Conservation (phyloP, 1,139 yeast genomes). For the Debaryomyces nepalensis region DNA sequence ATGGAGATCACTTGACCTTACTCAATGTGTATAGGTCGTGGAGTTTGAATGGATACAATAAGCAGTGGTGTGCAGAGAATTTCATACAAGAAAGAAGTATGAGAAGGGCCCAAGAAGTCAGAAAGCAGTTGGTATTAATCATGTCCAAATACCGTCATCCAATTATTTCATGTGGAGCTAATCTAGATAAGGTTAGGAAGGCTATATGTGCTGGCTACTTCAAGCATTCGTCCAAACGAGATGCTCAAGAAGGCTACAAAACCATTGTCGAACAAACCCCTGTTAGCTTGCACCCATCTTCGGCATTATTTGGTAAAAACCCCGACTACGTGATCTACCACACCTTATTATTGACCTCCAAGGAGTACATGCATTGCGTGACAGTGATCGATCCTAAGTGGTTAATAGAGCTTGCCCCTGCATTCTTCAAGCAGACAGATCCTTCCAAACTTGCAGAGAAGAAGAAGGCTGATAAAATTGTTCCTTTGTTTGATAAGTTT, state of each 20-base stretch:
- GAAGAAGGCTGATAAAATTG: conserved; percentile 54
- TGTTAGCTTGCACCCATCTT: conserved; percentile 88
- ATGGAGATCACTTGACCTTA: conserved; percentile 87
- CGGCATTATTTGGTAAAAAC: conserved; percentile 72
- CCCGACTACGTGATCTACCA: conserved; percentile 86
- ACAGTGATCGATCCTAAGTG: conserved; percentile 83
- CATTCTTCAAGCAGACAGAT: conserved; percentile 72
- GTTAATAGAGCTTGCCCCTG: conserved; percentile 86
- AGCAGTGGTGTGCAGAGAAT: conserved; percentile 81
- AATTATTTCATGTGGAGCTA: conserved; percentile 62
- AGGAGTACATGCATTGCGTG: conserved; percentile 91
- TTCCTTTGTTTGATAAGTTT: conserved; percentile 64
- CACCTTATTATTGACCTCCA: conserved; percentile 76
- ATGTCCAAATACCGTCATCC: conserved; percentile 60
- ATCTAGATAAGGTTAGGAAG: conserved; percentile 65
- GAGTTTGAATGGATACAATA: conserved; percentile 64
- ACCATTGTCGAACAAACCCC: conserved; percentile 79
- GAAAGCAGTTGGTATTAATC: conserved; percentile 68
- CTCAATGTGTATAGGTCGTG: conserved; percentile 82
- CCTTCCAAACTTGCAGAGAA: conserved; percentile 35
- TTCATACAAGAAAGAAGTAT: conserved; percentile 82
- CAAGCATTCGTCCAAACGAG: conserved; percentile 80
- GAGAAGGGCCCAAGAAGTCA: conserved; percentile 77
- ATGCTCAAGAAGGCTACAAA: conserved; percentile 69
- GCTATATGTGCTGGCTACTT: conserved; percentile 89